A percentile compares a stretch with the other conserved stretches of the same genome.
phyloP scores from a whole-genome alignment of 345 rosid species.

The Pseudoturritis turrita region DNA sequence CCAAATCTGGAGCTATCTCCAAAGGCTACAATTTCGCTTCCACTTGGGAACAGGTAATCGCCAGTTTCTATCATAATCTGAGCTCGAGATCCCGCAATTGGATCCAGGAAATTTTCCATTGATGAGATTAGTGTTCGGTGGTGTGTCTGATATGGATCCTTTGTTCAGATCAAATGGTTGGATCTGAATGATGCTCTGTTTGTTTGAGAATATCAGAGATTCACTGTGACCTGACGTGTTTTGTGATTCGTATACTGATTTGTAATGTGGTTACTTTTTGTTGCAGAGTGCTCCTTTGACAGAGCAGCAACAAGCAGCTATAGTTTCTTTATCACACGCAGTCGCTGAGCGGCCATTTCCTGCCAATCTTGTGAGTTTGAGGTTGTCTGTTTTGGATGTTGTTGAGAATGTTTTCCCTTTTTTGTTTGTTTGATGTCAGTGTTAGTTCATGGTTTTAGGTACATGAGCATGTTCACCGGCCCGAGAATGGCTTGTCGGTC shows the following conservation, averaged over 20 bases:
- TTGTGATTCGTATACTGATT: neutral
- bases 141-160: neutral
- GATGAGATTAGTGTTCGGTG: neutral
- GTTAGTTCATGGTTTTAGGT: slow-evolving; percentile 39
- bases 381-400: neutral
- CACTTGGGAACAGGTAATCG: slow-evolving; percentile 87
- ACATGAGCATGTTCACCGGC: slow-evolving; percentile 52
- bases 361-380: slow-evolving; percentile 50
- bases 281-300: slow-evolving; percentile 73
- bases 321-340: slow-evolving; percentile 55
- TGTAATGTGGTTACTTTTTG: slow-evolving; percentile 16
- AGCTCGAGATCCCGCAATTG: neutral
- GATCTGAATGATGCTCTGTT: slow-evolving; percentile 10
- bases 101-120: neutral
- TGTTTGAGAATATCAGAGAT: neutral
- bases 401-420: neutral
- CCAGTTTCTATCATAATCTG: neutral
- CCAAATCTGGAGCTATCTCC: slow-evolving; percentile 78
- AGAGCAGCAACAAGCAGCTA: slow-evolving; percentile 80
- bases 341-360: slow-evolving; percentile 87
- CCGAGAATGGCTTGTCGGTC: slow-evolving; percentile 59
- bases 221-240: neutral
- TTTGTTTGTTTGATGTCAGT: slow-evolving; percentile 6
- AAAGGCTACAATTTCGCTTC: slow-evolving; percentile 94
- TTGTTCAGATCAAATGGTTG: neutral